Evolutionary conservation across 2,329 filamentous ascomycete genomes (phyloP), one percentile per base, ranked within the genome.

Genomic region (Diaporthe ampelina): DNA sequence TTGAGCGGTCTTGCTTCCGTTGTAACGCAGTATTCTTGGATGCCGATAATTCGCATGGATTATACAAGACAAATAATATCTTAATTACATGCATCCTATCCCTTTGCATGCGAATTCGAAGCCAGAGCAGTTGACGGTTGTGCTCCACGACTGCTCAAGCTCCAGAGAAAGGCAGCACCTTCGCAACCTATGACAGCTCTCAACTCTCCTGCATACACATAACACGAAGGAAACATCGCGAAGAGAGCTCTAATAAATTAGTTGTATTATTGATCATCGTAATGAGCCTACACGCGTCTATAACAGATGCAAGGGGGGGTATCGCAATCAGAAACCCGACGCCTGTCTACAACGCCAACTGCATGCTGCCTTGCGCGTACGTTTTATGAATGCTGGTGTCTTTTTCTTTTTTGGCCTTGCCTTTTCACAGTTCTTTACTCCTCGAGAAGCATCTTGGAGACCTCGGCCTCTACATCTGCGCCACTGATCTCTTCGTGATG

Each of bases 401-500:
- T 40, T 48, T 45, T 63, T 61, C 19, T 9, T 37, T 54, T 24
- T 54, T 43, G 40, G 40, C 15, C 40, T 43, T 43, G 40, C 15
- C 15, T 43, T 17, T 43, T 19, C 17, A 43, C 40, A 52, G 15
- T 26, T 21, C 13, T 15, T 70, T 58, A 35, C 67, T 63, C 58
- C 29, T 73, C 35, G 43, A 74, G 57, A 24, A 76, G 61, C 17
- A 67, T 63, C 48, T 73, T 69, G 6, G 73, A 70, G n/a, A 76
- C 75, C 58, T 71, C 58, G 1, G 70, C 67, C 63, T 67, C 74
- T 17, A 70, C 70, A 24, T 68, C 61, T 24, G 45, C 73, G 13
- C 57, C 70, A n/a, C 70, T 73, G 37, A 76, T 75, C 26, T 76
- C 59, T 70, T 76, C 75, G 10, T 65, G 58, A 26, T 75, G 54